These are phyloP conservation scores for Ustilago tritici DNA, from an alignment of 1,284 basidiomycete species.

Conservation along the genomic window DNA sequence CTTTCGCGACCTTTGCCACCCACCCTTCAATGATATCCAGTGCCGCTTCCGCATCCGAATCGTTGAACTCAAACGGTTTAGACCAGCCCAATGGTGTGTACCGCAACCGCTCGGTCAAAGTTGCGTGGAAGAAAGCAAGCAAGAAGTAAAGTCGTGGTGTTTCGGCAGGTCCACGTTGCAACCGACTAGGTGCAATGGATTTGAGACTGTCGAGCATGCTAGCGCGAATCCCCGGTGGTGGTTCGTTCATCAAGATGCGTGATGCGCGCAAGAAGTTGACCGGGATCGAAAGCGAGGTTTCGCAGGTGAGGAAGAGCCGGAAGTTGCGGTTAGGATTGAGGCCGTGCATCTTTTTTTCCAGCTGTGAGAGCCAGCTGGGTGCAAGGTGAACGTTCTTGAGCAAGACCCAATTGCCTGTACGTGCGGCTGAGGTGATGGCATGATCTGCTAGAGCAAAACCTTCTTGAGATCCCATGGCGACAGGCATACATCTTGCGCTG, in stretches of 20 bases:
- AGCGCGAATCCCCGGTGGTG: conserved; percentile 67
- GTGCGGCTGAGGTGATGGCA: conserved; percentile 63
- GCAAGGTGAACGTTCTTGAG: conserved; percentile 69
- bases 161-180: conserved; percentile 64
- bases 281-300: conserved; percentile 66
- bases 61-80: conserved; percentile 68
- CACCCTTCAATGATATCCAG: conserved; percentile 66
- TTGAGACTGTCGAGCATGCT: conserved; percentile 64
- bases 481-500: conserved; percentile 54
- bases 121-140: conserved; percentile 67
- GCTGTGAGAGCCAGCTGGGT: conserved; percentile 64
- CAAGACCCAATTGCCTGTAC: conserved; percentile 66
- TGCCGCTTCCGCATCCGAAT: conserved; percentile 66
- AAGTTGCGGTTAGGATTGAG: conserved; percentile 63
- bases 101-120: conserved; percentile 63
- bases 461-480: conserved; percentile 68
- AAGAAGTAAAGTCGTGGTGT: conserved; percentile 64
- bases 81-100: conserved; percentile 68
- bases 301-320: conserved; percentile 67
- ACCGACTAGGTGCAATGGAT: conserved; percentile 46
- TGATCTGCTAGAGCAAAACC: conserved; percentile 65
- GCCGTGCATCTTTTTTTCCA: conserved; percentile 65
- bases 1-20: conserved; percentile 59
- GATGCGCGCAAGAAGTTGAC: conserved; percentile 65
- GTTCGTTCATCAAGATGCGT: conserved; percentile 68